A percentile compares a stretch with the other conserved stretches of the same genome.
Evolutionary conservation across 179 eudicot species (phyloP).

Genomic region (Spinacia oleracea): DNA sequence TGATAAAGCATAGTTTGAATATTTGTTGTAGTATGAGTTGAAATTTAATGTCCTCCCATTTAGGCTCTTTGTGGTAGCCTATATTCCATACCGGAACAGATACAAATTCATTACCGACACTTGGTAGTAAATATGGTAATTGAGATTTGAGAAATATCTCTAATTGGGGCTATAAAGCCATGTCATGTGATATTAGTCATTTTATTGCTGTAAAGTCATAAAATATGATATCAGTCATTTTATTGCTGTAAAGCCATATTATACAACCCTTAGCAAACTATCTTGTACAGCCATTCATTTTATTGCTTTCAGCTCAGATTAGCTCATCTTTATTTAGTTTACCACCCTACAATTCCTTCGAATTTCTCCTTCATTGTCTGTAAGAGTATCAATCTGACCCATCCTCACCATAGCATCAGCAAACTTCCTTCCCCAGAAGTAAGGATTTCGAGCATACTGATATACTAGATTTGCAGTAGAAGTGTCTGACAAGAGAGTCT

Average conservation of each 20-base stretch:
- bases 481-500: slow-evolving; percentile 44
- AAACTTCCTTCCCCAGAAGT: slow-evolving; percentile 49
- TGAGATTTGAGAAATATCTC: neutral
- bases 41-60: neutral
- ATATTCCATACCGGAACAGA: neutral
- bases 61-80: neutral
- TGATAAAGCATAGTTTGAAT: neutral
- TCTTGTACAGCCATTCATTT: neutral
- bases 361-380: slow-evolving; percentile 57
- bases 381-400: slow-evolving; percentile 58
- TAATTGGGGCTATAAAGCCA: neutral
- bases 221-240: neutral
- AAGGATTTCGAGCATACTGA: slow-evolving; percentile 40
- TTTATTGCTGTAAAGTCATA: neutral
- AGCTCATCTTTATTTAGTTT: slow-evolving; percentile 26
- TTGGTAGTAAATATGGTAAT: neutral
- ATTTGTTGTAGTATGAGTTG: neutral
- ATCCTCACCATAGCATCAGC: slow-evolving; percentile 73
- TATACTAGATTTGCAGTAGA: slow-evolving; percentile 42
- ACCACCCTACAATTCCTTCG: slow-evolving; percentile 56
- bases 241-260: neutral
- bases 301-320: slow-evolving; percentile 1
- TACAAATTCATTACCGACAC: neutral
- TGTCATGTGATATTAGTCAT: neutral
- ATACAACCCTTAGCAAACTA: neutral